Percentiles rank a stretch among this genome's conserved stretches.
These are phyloP conservation scores for Drosera capensis DNA, from an alignment of 148 eudicot species.

Conservation along the genomic window DNA sequence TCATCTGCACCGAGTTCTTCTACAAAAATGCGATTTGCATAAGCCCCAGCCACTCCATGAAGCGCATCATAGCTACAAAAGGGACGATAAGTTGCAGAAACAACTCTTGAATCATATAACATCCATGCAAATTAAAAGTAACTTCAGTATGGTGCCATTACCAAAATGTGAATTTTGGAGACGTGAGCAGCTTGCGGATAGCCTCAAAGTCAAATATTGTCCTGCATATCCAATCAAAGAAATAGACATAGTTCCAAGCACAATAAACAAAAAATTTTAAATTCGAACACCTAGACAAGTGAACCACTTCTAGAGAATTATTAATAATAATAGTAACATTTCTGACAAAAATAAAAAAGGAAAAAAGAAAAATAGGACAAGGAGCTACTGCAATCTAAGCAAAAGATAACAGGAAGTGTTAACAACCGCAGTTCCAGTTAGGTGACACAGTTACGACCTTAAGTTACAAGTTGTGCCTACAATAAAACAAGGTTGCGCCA, in stretches of 20 bases:
- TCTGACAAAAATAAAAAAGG: no score
- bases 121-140: neutral
- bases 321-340: no score
- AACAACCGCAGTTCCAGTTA: no score
- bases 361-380: no score
- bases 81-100: neutral
- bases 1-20: slow-evolving; percentile 83
- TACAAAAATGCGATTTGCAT: slow-evolving; percentile 78
- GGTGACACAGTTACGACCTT: no score
- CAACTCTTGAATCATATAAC: neutral
- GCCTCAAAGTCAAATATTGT: slow-evolving; percentile 74
- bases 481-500: no score
- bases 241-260: neutral
- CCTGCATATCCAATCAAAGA: slow-evolving; percentile 29
- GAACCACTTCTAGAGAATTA: neutral
- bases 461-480: no score
- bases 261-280: neutral
- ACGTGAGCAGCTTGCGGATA: slow-evolving; percentile 68
- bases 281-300: neutral
- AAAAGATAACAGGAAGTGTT: no score
- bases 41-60: slow-evolving; percentile 96
- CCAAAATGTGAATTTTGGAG: slow-evolving; percentile 88
- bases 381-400: no score
- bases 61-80: slow-evolving; percentile 73
- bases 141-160: slow-evolving; percentile 5